Evolutionary conservation across 305 asterid species (phyloP).

Genomic region (Solanum chacoense): DNA sequence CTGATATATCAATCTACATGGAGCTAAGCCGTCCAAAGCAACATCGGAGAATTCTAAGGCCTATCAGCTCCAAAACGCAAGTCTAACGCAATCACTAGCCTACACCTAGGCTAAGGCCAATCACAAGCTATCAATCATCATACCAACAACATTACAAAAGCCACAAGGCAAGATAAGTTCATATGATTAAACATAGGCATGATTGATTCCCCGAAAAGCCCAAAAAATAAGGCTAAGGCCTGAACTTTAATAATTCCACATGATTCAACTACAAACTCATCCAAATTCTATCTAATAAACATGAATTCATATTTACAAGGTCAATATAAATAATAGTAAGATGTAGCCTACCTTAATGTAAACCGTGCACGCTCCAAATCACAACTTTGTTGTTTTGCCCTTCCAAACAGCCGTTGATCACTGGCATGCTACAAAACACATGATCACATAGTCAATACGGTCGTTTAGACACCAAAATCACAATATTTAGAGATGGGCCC

Average conservation of each 20-base stretch:
- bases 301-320: neutral
- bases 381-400: neutral
- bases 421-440: neutral
- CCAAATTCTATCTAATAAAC: neutral
- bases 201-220: neutral
- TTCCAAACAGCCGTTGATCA: too few relatives aligned
- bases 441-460: too few relatives aligned
- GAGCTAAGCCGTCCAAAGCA: neutral
- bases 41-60: neutral
- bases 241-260: neutral
- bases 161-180: neutral
- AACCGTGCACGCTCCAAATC: neutral
- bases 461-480: neutral
- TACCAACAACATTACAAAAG: neutral
- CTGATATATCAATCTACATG: neutral
- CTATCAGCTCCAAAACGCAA: neutral
- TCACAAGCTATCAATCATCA: neutral
- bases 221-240: neutral
- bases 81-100: neutral
- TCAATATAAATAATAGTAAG: neutral
- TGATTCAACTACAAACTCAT: neutral
- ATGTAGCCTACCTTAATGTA: neutral
- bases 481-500: neutral
- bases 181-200: neutral
- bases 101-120: neutral